A percentile compares a stretch with the other conserved stretches of the same genome.
Conservation (phyloP, 768 basidiomycete species). For the Tulasnella sp. region DNA sequence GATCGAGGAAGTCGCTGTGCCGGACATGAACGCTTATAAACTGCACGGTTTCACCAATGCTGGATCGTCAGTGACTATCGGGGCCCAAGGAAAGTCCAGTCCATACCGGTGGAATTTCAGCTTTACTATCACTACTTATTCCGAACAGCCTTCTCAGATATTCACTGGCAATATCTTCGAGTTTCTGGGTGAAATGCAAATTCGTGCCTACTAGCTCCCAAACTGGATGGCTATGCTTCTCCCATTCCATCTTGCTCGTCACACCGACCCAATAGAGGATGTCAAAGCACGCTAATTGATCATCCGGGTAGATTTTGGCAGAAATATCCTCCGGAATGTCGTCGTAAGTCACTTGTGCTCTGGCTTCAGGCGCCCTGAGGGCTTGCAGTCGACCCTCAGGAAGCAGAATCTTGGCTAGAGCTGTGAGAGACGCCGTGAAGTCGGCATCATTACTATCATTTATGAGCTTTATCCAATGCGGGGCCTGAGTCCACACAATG, state of each 20-base stretch:
- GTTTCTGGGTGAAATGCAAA: neutral
- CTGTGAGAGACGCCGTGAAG: slow-evolving; percentile 21
- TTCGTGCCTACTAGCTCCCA: slow-evolving; percentile 24
- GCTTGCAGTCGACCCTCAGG: slow-evolving; percentile 18
- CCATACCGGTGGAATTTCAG: slow-evolving; percentile 7
- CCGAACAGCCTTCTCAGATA: neutral
- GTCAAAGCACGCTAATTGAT: slow-evolving; percentile 25
- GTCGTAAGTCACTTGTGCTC: neutral
- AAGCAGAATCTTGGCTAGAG: slow-evolving; percentile 23
- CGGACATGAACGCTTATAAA: neutral
- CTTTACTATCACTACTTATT: neutral
- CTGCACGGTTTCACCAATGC: neutral
- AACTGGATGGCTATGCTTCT: slow-evolving; percentile 23
- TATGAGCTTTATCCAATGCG: neutral
- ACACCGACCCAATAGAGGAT: slow-evolving; percentile 21
- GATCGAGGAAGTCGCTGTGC: neutral
- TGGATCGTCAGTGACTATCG: neutral
- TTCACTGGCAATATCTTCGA: slow-evolving; percentile 6
- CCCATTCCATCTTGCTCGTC: slow-evolving; percentile 18
- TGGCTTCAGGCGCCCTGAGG: neutral
- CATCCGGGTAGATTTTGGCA: slow-evolving; percentile 22
- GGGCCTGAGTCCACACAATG: neutral
- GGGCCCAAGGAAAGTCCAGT: neutral
- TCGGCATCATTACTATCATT: neutral
- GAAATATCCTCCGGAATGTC: neutral